phyloP scores from a whole-genome alignment of 225 moss, liverwort and hornwort species.

The Marchantia paleacea region DNA sequence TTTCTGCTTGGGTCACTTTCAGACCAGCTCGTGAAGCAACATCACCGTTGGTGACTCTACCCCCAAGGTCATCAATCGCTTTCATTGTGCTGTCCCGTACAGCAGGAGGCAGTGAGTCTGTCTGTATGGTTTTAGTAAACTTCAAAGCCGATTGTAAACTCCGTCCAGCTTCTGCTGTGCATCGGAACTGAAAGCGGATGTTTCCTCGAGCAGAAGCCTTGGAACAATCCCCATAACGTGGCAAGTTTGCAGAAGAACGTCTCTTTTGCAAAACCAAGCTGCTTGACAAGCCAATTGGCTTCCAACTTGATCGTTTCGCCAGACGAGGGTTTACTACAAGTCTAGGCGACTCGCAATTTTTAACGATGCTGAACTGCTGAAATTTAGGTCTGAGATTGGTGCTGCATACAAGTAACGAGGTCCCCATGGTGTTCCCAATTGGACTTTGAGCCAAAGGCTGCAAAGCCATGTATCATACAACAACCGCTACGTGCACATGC shows the following conservation, averaged over 20 bases:
- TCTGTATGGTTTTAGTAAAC: conserved; percentile 57
- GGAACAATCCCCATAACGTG: neutral
- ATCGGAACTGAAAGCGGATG: conserved; percentile 40
- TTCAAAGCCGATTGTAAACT: conserved; percentile 54
- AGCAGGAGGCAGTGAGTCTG: conserved; percentile 80
- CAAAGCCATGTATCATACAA: conserved; percentile 16
- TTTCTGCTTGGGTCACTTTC: conserved; percentile 61
- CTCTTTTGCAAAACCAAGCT: conserved; percentile 17
- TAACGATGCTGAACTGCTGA: conserved; percentile 6
- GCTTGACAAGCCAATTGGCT: conserved; percentile 9
- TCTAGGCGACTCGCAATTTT: conserved; percentile 14
- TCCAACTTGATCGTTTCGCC: neutral
- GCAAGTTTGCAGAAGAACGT: conserved; percentile 6
- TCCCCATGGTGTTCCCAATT: conserved; percentile 31
- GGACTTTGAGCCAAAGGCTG: conserved; percentile 27
- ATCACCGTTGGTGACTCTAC: conserved; percentile 91
- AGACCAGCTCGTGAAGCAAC: conserved; percentile 85
- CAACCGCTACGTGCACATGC: conserved; percentile 1
- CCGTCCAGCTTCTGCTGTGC: conserved; percentile 56
- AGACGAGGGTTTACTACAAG: conserved; percentile 9
- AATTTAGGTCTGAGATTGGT: conserved; percentile 27
- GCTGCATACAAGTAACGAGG: conserved; percentile 23
- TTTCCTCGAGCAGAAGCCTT: conserved; percentile 19
- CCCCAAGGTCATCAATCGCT: conserved; percentile 91
- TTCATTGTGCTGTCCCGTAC: conserved; percentile 93